Conservation (phyloP, 2,329 filamentous ascomycete genomes). For the Pyrenophora graminea region DNA sequence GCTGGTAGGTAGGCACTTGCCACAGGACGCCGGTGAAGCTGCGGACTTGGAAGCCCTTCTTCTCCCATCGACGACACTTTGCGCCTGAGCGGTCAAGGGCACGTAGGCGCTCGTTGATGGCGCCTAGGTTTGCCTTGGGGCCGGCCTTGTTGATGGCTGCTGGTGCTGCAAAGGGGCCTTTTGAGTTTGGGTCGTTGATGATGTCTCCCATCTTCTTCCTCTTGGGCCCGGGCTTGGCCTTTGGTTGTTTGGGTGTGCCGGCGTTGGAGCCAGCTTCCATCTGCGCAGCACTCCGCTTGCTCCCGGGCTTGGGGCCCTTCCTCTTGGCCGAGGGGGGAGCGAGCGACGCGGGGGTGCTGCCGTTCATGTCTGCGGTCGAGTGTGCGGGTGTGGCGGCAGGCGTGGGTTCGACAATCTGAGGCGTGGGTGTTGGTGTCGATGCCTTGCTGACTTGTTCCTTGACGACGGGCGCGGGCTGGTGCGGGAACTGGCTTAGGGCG, state of each 20-base stretch:
- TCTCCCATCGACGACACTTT: slow-evolving; percentile 89
- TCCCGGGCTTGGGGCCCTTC: slow-evolving; percentile 71
- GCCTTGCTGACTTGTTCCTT: slow-evolving; percentile 42
- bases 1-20: slow-evolving; percentile 82
- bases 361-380: slow-evolving; percentile 42
- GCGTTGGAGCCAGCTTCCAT: slow-evolving; percentile 54
- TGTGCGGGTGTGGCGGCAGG: slow-evolving; percentile 49
- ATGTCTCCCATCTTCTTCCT: slow-evolving; percentile 79
- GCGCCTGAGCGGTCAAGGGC: slow-evolving; percentile 91
- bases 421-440: slow-evolving; percentile 44
- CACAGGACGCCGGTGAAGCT: slow-evolving; percentile 88
- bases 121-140: slow-evolving; percentile 94
- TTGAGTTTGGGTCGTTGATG: slow-evolving; percentile 50
- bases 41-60: slow-evolving; percentile 80
- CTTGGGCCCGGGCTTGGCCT: slow-evolving; percentile 92
- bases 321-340: slow-evolving; percentile 64
- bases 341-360: slow-evolving; percentile 45
- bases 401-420: slow-evolving; percentile 43
- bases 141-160: slow-evolving; percentile 76
- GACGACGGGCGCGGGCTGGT: slow-evolving; percentile 27
- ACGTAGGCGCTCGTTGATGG: slow-evolving; percentile 94
- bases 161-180: slow-evolving; percentile 48
- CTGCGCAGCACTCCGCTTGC: slow-evolving; percentile 61
- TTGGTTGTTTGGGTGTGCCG: slow-evolving; percentile 61
- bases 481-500: slow-evolving; percentile 37